Conservation (phyloP, 495 filamentous ascomycete genomes). For the Saxispiralis lemnorum region DNA sequence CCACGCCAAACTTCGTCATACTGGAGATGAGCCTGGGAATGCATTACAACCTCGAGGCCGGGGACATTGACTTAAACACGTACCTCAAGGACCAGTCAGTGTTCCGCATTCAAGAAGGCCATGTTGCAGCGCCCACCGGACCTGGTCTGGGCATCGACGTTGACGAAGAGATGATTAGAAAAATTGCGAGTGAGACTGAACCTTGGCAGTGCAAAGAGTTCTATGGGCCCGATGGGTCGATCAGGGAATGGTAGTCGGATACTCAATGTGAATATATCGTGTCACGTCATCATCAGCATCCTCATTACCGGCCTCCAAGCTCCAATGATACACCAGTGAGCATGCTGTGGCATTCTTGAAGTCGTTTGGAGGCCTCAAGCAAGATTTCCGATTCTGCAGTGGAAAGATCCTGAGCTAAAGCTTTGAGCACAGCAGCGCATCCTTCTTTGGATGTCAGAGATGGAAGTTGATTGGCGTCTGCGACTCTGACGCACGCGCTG, state of each 20-base stretch:
- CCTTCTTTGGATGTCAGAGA: not conserved
- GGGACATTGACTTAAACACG: constrained; percentile 45
- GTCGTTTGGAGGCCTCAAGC: constrained; percentile 1
- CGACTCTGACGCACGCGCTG: not conserved
- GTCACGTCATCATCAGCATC: not conserved
- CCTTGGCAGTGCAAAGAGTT: constrained; percentile 47
- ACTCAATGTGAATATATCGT: not conserved
- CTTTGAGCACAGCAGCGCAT: not conserved
- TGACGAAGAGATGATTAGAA: constrained; percentile 47
- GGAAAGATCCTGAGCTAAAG: not conserved
- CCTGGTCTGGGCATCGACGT: constrained; percentile 58
- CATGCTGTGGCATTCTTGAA: constrained; percentile 2
- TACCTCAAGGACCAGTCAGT: constrained; percentile 48
- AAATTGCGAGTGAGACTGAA: constrained; percentile 31
- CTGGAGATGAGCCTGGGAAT: constrained; percentile 69
- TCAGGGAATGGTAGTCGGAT: constrained; percentile 47
- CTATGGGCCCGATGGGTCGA: constrained; percentile 46
- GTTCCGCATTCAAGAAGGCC: constrained; percentile 47
- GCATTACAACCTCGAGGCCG: constrained; percentile 46
- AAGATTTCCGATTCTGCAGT: constrained; percentile 2
- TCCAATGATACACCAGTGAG: not conserved
- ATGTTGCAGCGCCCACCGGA: constrained; percentile 41
- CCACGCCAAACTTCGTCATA: constrained; percentile 53
- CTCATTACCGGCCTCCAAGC: too few relatives aligned
- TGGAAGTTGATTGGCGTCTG: not conserved